Percentiles rank a stretch among this genome's conserved stretches.
These are phyloP conservation scores for Aspergillus ostianus DNA, from an alignment of 495 filamentous ascomycete genomes.

Conservation along the genomic window DNA sequence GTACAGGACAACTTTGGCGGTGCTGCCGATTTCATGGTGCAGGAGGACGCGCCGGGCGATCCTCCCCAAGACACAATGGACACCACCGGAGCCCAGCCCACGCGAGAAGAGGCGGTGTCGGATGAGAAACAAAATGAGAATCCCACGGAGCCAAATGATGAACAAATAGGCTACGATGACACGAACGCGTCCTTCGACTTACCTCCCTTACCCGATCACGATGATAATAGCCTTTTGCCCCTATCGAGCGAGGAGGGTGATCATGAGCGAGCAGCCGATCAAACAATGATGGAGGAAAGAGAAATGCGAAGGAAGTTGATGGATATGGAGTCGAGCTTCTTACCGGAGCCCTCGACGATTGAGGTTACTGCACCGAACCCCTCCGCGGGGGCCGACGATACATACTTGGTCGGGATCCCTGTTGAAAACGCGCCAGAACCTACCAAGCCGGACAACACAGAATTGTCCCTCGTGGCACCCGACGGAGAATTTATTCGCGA, in stretches of 20 bases:
- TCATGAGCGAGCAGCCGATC: slow-evolving; percentile 39
- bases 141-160: slow-evolving; percentile 7
- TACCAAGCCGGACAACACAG: slow-evolving; percentile 23
- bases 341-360: slow-evolving; percentile 53
- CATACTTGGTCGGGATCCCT: slow-evolving; percentile 40
- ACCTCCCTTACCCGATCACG: slow-evolving; percentile 40
- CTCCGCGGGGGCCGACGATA: slow-evolving; percentile 38
- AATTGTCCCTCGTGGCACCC: slow-evolving; percentile 30
- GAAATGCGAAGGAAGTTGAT: slow-evolving; percentile 71
- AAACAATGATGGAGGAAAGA: slow-evolving; percentile 58
- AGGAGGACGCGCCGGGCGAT: slow-evolving; percentile 34
- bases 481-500: slow-evolving; percentile 24
- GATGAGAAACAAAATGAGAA: slow-evolving; percentile 13
- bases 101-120: slow-evolving; percentile 16
- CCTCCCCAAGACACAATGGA: slow-evolving; percentile 25
- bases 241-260: slow-evolving; percentile 41
- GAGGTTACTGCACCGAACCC: slow-evolving; percentile 31
- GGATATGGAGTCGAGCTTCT: slow-evolving; percentile 86
- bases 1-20: slow-evolving; percentile 38
- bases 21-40: slow-evolving; percentile 34
- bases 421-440: slow-evolving; percentile 22
- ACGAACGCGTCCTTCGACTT: slow-evolving; percentile 27
- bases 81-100: slow-evolving; percentile 19
- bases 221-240: slow-evolving; percentile 39
- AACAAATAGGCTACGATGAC: slow-evolving; percentile 22